phyloP scores from a whole-genome alignment of 441 rosid genomes.

The Melastoma candidum region DNA sequence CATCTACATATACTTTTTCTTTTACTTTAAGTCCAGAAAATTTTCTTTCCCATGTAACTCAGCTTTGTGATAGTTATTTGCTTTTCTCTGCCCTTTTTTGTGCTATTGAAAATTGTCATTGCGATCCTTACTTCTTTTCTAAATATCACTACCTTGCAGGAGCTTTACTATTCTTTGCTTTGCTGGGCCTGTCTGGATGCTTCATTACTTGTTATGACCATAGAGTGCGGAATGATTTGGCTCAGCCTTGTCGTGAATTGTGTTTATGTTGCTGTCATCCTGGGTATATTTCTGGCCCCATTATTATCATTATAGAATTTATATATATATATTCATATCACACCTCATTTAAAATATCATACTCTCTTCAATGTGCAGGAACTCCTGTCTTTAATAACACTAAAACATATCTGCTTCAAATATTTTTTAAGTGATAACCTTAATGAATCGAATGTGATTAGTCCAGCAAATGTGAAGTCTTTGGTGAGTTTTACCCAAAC shows the following conservation, averaged over 20 bases:
- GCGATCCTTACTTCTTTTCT: background rate
- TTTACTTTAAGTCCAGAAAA: too few relatives aligned
- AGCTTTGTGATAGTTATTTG: too few relatives aligned
- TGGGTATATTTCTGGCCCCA: slow-evolving; percentile 46
- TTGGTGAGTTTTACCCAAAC: too few relatives aligned
- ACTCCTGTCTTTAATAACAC: too few relatives aligned
- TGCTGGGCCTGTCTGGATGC: slow-evolving; percentile 98
- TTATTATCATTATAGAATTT: background rate
- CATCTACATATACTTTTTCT: too few relatives aligned
- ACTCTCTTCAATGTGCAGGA: background rate
- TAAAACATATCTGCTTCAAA: too few relatives aligned
- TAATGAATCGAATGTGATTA: too few relatives aligned
- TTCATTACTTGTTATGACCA: slow-evolving; percentile 97
- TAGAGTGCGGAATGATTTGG: slow-evolving; percentile 95
- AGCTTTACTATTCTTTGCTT: slow-evolving; percentile 87
- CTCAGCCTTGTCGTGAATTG: slow-evolving; percentile 96
- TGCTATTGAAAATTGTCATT: background rate
- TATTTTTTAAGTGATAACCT: too few relatives aligned
- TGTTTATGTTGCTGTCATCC: slow-evolving; percentile 99
- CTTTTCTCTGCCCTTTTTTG: background rate
- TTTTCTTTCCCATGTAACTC: too few relatives aligned
- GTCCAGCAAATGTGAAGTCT: too few relatives aligned
- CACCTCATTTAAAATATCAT: background rate
- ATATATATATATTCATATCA: background rate
- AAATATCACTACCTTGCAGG: slow-evolving; percentile 30